These are phyloP conservation scores for Sugiyamaella paludigena DNA, from an alignment of 1,139 yeast species.

Conservation along the genomic window DNA sequence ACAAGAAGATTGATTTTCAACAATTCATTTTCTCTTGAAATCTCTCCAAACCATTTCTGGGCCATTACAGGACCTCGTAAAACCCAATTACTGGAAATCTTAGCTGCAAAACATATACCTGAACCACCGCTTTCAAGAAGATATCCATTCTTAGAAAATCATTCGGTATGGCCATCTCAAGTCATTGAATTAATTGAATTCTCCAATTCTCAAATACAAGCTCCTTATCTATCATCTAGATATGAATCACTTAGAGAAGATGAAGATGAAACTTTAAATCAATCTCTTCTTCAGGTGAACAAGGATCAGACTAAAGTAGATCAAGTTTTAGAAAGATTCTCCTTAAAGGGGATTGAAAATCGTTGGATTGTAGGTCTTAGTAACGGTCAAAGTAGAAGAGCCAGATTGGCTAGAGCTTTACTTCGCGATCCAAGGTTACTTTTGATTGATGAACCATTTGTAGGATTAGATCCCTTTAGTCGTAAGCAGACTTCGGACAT, in stretches of 20 bases:
- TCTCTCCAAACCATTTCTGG: conserved; percentile 44
- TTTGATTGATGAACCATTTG: conserved; percentile 83
- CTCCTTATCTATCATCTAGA: conserved; percentile 81
- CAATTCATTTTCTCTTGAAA: conserved; percentile 33
- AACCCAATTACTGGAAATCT: conserved; percentile 42
- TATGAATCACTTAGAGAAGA: conserved; percentile 84
- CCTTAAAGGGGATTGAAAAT: conserved; percentile 54
- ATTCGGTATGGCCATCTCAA: conserved; percentile 46
- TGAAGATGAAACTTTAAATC: conserved; percentile 70
- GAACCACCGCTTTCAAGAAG: conserved; percentile 54
- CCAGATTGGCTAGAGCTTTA: conserved; percentile 75
- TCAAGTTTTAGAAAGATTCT: conserved; percentile 49
- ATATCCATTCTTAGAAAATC: conserved; percentile 51
- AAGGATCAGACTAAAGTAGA: conserved; percentile 37
- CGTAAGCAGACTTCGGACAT: conserved; percentile 57
- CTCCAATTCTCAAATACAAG: conserved; percentile 54
- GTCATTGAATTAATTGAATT: conserved; percentile 59
- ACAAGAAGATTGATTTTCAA: conserved; percentile 22
- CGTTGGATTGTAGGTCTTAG: conserved; percentile 86
- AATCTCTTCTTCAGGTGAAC: conserved; percentile 47
- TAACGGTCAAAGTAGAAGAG: conserved; percentile 91
- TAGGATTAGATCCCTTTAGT: conserved; percentile 84
- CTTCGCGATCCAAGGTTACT: conserved; percentile 63
- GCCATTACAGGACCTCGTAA: conserved; percentile 53
- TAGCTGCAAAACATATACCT: conserved; percentile 49